Conservation (phyloP, 768 basidiomycete genomes). For the Lentinula edodes region DNA sequence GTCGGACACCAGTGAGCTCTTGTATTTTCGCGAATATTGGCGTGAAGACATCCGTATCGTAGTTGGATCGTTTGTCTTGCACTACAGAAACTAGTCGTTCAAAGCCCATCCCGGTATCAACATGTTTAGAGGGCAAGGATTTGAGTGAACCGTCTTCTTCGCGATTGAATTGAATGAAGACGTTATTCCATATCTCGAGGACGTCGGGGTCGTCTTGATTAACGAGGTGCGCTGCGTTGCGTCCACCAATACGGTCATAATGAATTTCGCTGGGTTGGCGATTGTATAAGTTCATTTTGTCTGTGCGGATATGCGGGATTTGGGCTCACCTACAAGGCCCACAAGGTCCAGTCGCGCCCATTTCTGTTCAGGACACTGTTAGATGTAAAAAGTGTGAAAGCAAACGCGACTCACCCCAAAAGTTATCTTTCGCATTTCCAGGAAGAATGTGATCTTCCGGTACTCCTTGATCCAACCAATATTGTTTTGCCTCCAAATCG, state of each 20-base stretch:
- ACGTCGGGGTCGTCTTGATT: constrained; percentile 97
- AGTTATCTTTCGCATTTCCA: constrained; percentile 95
- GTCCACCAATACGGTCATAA: constrained; percentile 95
- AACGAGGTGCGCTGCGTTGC: constrained; percentile 88
- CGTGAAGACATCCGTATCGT: constrained; percentile 93
- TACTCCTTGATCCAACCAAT: constrained; percentile 88
- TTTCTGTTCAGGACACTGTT: constrained; percentile 51
- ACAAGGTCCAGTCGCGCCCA: constrained; percentile 98
- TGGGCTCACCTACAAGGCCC: constrained; percentile 80
- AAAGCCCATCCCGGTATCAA: constrained; percentile 99
- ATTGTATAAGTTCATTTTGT: no score
- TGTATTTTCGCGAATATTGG: constrained; percentile 87
- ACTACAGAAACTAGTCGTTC: constrained; percentile 94
- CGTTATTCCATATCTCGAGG: constrained; percentile 99
- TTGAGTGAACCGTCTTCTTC: constrained; percentile 82
- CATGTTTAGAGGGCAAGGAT: constrained; percentile 84
- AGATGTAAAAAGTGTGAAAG: not conserved
- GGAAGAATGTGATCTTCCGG: constrained; percentile 87
- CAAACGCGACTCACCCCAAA: constrained; percentile 73
- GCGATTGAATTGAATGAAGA: constrained; percentile 98
- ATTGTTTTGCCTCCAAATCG: constrained; percentile 82
- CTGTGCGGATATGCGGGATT: not conserved
- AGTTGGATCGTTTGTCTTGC: constrained; percentile 90
- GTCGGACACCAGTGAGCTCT: constrained; percentile 81
- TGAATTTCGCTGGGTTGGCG: constrained; percentile 74